Evolutionary conservation across 768 basidiomycete genomes (phyloP).

Genomic region (Leccinum variicolor): DNA sequence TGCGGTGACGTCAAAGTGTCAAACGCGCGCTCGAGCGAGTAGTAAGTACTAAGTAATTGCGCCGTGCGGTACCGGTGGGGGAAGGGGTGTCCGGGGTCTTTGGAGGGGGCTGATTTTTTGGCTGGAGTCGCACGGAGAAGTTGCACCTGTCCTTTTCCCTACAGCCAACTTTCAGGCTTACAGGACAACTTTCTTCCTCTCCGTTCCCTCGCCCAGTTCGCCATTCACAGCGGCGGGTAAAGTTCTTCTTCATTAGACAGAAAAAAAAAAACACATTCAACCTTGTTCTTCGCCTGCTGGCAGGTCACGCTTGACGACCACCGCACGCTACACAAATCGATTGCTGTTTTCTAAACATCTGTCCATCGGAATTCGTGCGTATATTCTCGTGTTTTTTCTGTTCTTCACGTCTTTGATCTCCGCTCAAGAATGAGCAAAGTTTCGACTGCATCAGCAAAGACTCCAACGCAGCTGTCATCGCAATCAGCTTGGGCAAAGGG

Average conservation of each 20-base stretch:
- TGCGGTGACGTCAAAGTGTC: not conserved
- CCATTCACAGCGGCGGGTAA: constrained; percentile 36
- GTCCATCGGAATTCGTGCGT: constrained; percentile 43
- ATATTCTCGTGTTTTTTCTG: constrained; percentile 11
- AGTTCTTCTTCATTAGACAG: constrained; percentile 38
- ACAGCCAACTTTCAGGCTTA: constrained; percentile 33
- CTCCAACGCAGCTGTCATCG: constrained; percentile 66
- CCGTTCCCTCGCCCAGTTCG: constrained; percentile 29
- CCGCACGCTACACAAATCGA: constrained; percentile 59
- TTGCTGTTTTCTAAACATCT: constrained; percentile 48
- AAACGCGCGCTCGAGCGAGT: not conserved
- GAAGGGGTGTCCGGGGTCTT: constrained; percentile 27
- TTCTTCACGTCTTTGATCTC: not conserved
- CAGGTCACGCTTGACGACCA: constrained; percentile 88
- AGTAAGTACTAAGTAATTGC: no score
- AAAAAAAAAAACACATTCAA: constrained; percentile 38
- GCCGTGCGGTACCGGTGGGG: constrained; percentile 11
- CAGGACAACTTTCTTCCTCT: constrained; percentile 24
- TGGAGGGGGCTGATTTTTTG: constrained; percentile 28
- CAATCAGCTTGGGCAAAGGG: constrained; percentile 92
- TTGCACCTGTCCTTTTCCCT: constrained; percentile 36
- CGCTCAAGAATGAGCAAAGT: constrained; percentile 87
- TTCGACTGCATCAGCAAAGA: constrained; percentile 72
- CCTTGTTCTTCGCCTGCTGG: constrained; percentile 80
- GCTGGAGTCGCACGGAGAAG: constrained; percentile 30